Evolutionary conservation across 192 early-diverging fungal species (phyloP).

Genomic region (Rhizoclosmatium globosum): DNA sequence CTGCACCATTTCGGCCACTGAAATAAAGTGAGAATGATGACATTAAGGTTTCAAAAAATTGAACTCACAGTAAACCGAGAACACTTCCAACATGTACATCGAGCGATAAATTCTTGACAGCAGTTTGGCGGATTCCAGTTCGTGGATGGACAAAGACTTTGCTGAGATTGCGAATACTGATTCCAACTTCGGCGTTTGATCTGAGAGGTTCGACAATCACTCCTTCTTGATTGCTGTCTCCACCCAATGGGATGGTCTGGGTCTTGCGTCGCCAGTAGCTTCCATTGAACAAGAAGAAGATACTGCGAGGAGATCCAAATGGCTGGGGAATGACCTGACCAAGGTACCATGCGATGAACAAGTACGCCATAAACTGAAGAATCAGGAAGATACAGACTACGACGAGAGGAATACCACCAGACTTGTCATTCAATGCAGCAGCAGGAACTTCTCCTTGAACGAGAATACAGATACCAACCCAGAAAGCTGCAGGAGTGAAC

Average conservation of each 20-base stretch:
- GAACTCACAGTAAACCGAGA: conserved; percentile 53
- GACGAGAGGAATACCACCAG: conserved; percentile 9
- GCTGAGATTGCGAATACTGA: neutral
- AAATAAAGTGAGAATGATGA: too few species aligned
- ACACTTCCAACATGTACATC: conserved; percentile 55
- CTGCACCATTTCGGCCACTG: conserved; percentile 68
- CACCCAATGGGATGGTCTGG: neutral
- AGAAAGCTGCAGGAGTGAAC: conserved; percentile 13
- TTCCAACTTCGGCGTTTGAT: neutral
- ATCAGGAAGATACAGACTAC: neutral
- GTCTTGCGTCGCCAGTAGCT: conserved; percentile 26
- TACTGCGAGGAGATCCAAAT: conserved; percentile 42
- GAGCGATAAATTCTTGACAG: conserved; percentile 40
- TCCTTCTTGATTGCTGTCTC: neutral
- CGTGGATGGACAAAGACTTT: neutral
- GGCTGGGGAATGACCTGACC: conserved; percentile 52
- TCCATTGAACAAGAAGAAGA: conserved; percentile 51
- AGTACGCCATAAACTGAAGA: conserved; percentile 44
- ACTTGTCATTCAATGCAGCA: neutral
- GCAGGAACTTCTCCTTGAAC: neutral
- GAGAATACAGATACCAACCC: neutral
- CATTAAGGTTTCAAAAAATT: too few species aligned
- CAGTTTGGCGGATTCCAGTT: neutral
- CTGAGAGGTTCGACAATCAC: neutral
- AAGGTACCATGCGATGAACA: conserved; percentile 59